Percentiles rank a stretch among this genome's conserved stretches.
Evolutionary conservation across 2,329 filamentous ascomycete genomes (phyloP).

Genomic region (Colletotrichum sp.): DNA sequence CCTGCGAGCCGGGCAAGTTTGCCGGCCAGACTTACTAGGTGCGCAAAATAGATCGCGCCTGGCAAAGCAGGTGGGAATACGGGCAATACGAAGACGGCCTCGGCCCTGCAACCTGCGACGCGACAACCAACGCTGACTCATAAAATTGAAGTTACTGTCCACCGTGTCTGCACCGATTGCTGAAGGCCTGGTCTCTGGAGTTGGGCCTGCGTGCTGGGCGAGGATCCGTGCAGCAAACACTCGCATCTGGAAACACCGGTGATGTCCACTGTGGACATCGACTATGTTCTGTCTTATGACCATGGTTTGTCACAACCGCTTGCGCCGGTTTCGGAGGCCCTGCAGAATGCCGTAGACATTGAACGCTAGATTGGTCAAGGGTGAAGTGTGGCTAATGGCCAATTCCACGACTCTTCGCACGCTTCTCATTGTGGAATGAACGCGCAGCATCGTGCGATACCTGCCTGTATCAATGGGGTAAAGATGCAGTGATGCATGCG

Average conservation of each 20-base stretch:
- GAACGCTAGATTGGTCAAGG: rapidly evolving
- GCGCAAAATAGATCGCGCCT: not conserved
- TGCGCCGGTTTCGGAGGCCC: rapidly evolving
- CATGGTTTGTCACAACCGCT: not conserved
- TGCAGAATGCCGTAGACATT: rapidly evolving
- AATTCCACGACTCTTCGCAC: rapidly evolving
- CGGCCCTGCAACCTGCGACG: not conserved
- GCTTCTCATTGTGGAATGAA: not conserved
- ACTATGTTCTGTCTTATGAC: rapidly evolving
- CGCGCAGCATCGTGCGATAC: rapidly evolving
- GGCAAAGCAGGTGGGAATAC: too few relatives aligned
- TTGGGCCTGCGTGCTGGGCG: not conserved
- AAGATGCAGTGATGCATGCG: not conserved
- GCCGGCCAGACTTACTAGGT: not conserved
- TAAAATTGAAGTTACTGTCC: not conserved
- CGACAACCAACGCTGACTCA: not conserved
- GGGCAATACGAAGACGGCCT: too few relatives aligned
- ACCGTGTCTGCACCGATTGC: not conserved
- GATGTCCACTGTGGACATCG: rapidly evolving
- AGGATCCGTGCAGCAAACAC: not conserved
- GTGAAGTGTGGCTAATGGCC: not conserved
- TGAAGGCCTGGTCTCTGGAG: rapidly evolving
- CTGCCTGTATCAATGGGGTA: not conserved
- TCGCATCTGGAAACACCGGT: not conserved
- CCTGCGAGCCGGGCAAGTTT: not conserved